These are phyloP conservation scores for Setaria viridis DNA, from an alignment of 202 grass and related monocot genomes.

Conservation along the genomic window DNA sequence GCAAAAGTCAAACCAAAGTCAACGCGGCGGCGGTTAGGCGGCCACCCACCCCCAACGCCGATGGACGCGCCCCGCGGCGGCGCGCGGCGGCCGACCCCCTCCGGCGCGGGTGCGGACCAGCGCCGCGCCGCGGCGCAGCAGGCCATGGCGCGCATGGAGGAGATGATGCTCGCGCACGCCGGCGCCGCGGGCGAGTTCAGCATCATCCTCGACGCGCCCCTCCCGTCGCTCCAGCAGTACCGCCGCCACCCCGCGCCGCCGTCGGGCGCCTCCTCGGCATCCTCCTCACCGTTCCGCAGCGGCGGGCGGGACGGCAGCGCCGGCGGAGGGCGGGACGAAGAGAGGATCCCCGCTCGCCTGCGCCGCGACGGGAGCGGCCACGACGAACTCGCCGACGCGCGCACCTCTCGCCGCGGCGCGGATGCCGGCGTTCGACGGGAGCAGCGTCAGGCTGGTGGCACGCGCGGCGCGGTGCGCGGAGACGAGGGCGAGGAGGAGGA, in stretches of 20 bases:
- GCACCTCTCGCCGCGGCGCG: background rate
- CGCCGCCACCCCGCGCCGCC: constrained; percentile 38
- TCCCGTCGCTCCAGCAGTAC: constrained; percentile 56
- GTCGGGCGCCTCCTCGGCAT: background rate
- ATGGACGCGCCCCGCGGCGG: constrained; percentile 47
- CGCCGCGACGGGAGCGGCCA: constrained; percentile 40
- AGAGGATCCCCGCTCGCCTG: constrained; percentile 30
- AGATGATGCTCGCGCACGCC: constrained; percentile 59
- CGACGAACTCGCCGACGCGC: constrained; percentile 4
- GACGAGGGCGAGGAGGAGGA: background rate
- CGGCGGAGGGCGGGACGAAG: background rate
- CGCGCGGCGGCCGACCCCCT: constrained; percentile 4
- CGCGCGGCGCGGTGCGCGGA: background rate
- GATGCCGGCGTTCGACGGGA: background rate
- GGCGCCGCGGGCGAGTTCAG: constrained; percentile 62
- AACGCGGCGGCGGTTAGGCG: constrained; percentile 30
- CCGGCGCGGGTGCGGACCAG: background rate
- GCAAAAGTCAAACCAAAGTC: constrained; percentile 36
- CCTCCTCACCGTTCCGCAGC: background rate
- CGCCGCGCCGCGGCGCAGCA: constrained; percentile 46
- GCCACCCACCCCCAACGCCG: background rate
- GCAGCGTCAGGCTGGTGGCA: background rate
- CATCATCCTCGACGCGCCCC: constrained; percentile 60
- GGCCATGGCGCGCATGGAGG: constrained; percentile 57
- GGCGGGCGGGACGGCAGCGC: background rate